phyloP scores from a whole-genome alignment of 306 rosid genomes.

The Ceratonia siliqua region DNA sequence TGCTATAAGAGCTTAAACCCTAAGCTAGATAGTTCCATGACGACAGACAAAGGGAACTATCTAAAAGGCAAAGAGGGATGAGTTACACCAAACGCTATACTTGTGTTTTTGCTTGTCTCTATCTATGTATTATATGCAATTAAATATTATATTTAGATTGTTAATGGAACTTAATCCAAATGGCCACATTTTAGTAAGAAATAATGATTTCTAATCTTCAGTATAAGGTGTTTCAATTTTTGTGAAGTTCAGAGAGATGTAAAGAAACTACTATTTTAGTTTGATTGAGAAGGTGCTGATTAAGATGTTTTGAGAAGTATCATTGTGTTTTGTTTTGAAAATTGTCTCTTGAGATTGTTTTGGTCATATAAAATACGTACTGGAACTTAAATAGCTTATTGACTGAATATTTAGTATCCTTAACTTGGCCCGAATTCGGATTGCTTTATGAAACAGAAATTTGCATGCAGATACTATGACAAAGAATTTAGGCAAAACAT shows the following conservation, averaged over 20 bases:
- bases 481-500: conserved; percentile 62
- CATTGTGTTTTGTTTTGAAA: conserved; percentile 20
- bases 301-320: conserved; percentile 1
- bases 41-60: conserved; percentile 1
- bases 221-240: background rate
- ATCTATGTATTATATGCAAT: background rate
- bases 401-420: conserved; percentile 9
- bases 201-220: background rate
- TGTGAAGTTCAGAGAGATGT: background rate
- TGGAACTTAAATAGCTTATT: background rate
- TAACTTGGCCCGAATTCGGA: conserved; percentile 23
- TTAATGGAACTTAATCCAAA: background rate
- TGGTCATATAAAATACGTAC: conserved; percentile 8
- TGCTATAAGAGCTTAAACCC: background rate
- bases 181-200: background rate
- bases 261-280: conserved; percentile 12
- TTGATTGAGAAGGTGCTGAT: conserved; percentile 11
- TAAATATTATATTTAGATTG: background rate
- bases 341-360: conserved; percentile 10
- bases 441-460: conserved; percentile 24
- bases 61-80: conserved; percentile 6
- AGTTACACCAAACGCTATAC: background rate
- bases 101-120: background rate
- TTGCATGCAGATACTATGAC: conserved; percentile 65
- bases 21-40: background rate